Base-by-base conservation (phyloP, 2,329 filamentous ascomycete species). In the Fusarium sp. region DNA sequence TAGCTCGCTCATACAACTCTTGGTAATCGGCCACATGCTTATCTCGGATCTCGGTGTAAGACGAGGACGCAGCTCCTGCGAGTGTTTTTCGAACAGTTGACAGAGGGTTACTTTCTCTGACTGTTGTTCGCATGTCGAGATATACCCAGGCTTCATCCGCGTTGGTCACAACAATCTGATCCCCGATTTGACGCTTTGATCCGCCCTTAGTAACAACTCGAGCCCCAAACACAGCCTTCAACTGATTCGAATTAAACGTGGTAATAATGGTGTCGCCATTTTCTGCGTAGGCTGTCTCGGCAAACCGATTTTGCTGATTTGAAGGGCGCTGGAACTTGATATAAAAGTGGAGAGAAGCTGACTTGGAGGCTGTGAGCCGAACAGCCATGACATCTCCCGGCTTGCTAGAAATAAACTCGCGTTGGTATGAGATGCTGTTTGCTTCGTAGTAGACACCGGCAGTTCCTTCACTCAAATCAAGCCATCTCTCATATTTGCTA, bases 281-380 rank as follows among this genome's bases (percentile, higher is more conserved):
- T 12, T 58, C 60, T 3, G 46, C 53, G 9, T 37, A 58, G 12
- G 39, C 23, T 30, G 16, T 31, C 9, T 60, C 57, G 3, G 39
- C 46, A 15, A 62, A 58, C 7, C 60, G 44, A 28, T 58, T 41
- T 12, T 58, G 60, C 12, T 43, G 40, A 23, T 51, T 58, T 2
- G 46, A 31, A 46, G 40, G 48, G 9, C 58, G 40, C n/a, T 64
- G 61, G 15, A 64, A 55, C 27, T 59, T 59, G 31, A 55, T 54
- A 18, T 37, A 60, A 18, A 51, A 62, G 39, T 40, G 58, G 5
- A 62, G 16, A 10, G 46, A 51, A 10, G 12, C 30, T 2, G 52
- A 16, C 10, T 55, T 44, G 8, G 52, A 55, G 12, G 52, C 28
- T 0, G 52, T 55, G 11, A 55, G 52, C 7, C 16, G 52, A 36